phyloP scores from a whole-genome alignment of 2,329 filamentous ascomycete species.

The Calcarisporium arbuscula region DNA sequence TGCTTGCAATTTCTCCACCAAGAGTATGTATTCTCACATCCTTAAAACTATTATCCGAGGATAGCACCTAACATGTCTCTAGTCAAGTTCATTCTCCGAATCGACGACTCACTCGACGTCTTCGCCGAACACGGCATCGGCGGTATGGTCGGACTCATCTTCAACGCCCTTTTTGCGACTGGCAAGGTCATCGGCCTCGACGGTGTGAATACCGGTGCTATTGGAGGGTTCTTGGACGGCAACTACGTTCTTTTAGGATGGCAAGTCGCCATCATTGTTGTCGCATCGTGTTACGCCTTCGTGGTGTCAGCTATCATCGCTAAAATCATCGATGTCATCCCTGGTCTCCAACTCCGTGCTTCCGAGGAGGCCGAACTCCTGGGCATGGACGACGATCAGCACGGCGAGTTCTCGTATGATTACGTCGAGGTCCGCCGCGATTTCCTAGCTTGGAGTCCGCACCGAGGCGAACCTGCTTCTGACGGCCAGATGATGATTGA shows the following conservation, averaged over 20 bases:
- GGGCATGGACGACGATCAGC: conserved; percentile 85
- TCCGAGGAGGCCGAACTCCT: conserved; percentile 77
- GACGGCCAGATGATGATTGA: conserved; percentile 49
- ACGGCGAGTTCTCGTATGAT: conserved; percentile 85
- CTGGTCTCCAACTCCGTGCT: conserved; percentile 72
- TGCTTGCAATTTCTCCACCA: conserved; percentile 62
- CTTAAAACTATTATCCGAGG: neutral
- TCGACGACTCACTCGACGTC: conserved; percentile 67
- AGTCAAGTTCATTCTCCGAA: conserved; percentile 56
- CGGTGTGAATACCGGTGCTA: conserved; percentile 63
- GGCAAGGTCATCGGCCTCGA: conserved; percentile 68
- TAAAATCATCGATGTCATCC: conserved; percentile 67
- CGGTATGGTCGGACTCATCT: conserved; percentile 62
- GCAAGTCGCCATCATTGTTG: conserved; percentile 70
- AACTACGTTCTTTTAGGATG: conserved; percentile 71
- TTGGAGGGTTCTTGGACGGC: conserved; percentile 69
- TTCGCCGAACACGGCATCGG: conserved; percentile 67
- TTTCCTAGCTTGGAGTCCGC: conserved; percentile 82
- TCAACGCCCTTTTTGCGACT: conserved; percentile 67
- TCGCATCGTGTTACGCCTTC: conserved; percentile 62
- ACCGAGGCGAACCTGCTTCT: conserved; percentile 57
- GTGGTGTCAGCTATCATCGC: conserved; percentile 68
- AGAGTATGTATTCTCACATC: conserved; percentile 28
- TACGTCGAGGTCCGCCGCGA: conserved; percentile 85
- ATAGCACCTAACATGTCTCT: conserved; percentile 2